Base-by-base conservation (phyloP, 169 alveolate genomes). In the Plasmodium inui region DNA sequence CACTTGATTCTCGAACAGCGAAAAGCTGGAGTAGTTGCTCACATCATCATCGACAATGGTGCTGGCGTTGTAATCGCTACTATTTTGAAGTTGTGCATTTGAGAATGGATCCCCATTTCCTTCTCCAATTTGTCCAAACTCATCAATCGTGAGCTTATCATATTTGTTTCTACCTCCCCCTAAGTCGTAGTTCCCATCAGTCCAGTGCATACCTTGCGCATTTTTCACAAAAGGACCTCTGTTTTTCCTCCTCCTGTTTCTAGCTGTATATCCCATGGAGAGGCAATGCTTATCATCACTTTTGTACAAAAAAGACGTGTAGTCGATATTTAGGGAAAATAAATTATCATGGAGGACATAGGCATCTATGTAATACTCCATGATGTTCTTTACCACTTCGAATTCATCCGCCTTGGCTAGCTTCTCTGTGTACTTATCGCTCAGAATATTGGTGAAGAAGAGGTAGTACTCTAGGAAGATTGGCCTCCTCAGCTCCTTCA, bases 331-430 rank as follows among this genome's bases (percentile, higher is more conserved):
- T 1, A 98, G 93, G 71, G 98, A 94, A 92, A 98, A 99, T 37
- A 97, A 86, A 91, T 98, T 97, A 32, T 95, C 96, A 92, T 98
- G 96, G 0, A 98, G 85, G 1, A 97, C 97, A 82, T 96, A 95
- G 67, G 97, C 96, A 92, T 99, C 99, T 1, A 98, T 92, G 95
- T 96, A 98, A 6, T 98, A 96, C 92, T 98, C 99, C 91, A 97
- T 96, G 9, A 99, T 97, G 82, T 97, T 95, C 83, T 96, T 97
- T 10, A 99, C 98, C 10, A 97, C 96, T 92, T 98, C 99, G 57
- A 96, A 88, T n/a, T 94, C 96, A 94, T 99, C 99, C 53, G 97
- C 96, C 82, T 97, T 97, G 2, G 99, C 99, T 57, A 99, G 84
- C 95, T 96, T 96, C 93, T 97, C 97, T 22, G 98, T 95, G 71